phyloP scores from a whole-genome alignment of 225 moss, liverwort and hornwort species.

The Pleurozium schreberi region DNA sequence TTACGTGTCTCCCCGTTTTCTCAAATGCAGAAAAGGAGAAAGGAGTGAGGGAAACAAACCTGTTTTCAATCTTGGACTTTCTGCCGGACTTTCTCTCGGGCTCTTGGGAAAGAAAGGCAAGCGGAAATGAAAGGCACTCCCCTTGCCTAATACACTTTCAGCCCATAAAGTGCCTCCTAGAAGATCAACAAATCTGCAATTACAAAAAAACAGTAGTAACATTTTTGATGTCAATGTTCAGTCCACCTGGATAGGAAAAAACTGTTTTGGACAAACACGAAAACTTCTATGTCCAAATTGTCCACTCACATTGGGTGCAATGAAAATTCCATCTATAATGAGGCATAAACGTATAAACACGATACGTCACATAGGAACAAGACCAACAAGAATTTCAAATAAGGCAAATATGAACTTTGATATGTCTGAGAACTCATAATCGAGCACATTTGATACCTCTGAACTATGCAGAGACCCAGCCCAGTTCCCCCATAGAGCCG shows the following conservation, averaged over 20 bases:
- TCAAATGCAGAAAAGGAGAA: not conserved
- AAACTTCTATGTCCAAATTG: not conserved
- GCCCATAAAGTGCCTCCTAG: constrained; percentile 71
- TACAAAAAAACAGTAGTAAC: not conserved
- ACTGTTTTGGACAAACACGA: not conserved
- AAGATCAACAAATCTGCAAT: constrained; percentile 84
- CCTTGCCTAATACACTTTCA: constrained; percentile 61
- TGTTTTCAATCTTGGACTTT: not conserved
- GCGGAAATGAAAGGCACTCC: constrained; percentile 59
- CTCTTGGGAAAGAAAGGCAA: constrained; percentile 45
- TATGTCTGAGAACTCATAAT: not conserved
- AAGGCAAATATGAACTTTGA: not conserved
- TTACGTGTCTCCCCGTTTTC: too few relatives aligned
- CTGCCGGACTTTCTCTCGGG: constrained; percentile 15
- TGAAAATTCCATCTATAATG: not conserved
- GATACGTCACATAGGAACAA: not conserved
- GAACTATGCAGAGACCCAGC: constrained; percentile 80
- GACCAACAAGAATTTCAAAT: not conserved
- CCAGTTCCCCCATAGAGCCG: constrained; percentile 87
- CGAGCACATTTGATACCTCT: constrained; percentile 33
- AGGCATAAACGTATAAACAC: not conserved
- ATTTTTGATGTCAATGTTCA: not conserved
- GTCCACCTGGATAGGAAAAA: not conserved
- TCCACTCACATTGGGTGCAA: not conserved
- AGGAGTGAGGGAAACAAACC: not conserved